Conservation (phyloP, 2,329 filamentous ascomycete species). For the Sporothrix dimorphospora region DNA sequence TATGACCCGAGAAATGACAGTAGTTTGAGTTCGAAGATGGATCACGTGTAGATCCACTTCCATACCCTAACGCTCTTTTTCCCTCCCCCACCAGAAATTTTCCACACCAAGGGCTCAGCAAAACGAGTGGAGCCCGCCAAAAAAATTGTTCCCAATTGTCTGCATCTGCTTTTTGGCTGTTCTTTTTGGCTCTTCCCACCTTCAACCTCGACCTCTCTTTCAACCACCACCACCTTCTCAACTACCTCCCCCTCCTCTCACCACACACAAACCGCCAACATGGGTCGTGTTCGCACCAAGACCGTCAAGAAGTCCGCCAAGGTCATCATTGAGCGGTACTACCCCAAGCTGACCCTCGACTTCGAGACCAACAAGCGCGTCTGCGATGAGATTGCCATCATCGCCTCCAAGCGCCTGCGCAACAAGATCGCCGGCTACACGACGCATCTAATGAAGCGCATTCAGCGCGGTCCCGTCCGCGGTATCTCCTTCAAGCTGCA, state of each 20-base stretch:
- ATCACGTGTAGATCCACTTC: conserved; percentile 22
- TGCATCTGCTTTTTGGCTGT: conserved; percentile 18
- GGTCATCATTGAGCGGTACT: conserved; percentile 99
- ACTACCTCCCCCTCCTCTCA: conserved; percentile 38
- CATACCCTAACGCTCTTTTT: conserved; percentile 22
- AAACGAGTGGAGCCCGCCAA: conserved; percentile 11
- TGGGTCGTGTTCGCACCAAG: conserved; percentile 73
- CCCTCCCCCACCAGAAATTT: conserved; percentile 17
- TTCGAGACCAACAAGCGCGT: conserved; percentile 92
- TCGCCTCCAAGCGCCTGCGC: conserved; percentile 96
- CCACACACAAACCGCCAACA: conserved; percentile 55
- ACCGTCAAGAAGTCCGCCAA: conserved; percentile 83
- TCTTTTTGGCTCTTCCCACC: background rate
- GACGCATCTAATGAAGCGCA: conserved; percentile 99
- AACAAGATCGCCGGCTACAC: conserved; percentile 99
- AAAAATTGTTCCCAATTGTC: conserved; percentile 24
- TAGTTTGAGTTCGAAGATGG: background rate
- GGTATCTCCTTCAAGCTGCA: conserved; percentile 99
- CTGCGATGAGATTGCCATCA: conserved; percentile 99
- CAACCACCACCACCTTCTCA: conserved; percentile 26
- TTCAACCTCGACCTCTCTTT: background rate
- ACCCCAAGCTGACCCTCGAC: conserved; percentile 97
- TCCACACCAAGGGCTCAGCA: conserved; percentile 7
- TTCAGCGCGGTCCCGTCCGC: conserved; percentile 97
- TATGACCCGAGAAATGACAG: too few species aligned